Percentiles rank a stretch among this genome's conserved stretches.
phyloP scores from a whole-genome alignment of 1,139 yeast genomes.

The Hansenula anomala region DNA sequence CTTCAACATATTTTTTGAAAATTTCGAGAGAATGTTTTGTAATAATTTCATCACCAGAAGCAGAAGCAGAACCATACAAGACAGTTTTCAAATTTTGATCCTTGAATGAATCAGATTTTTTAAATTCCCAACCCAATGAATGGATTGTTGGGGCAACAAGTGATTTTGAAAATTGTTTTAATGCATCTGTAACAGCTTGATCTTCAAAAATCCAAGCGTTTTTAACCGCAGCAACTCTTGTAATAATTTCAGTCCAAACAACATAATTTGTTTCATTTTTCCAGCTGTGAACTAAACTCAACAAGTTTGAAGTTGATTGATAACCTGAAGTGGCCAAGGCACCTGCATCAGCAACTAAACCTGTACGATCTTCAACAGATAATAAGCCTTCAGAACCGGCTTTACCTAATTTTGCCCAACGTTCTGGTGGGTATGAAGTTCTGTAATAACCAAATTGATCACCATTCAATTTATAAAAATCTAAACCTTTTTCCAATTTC shows the following conservation, averaged over 20 bases:
- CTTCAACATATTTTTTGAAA: slow-evolving; percentile 56
- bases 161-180: slow-evolving; percentile 54
- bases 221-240: slow-evolving; percentile 49
- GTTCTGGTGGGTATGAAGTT: slow-evolving; percentile 68
- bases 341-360: slow-evolving; percentile 78
- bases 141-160: slow-evolving; percentile 57
- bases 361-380: slow-evolving; percentile 80
- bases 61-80: slow-evolving; percentile 66
- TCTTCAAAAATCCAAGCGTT: slow-evolving; percentile 72
- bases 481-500: slow-evolving; percentile 37
- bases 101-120: slow-evolving; percentile 58
- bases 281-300: slow-evolving; percentile 66
- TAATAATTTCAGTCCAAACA: slow-evolving; percentile 72
- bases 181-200: slow-evolving; percentile 46
- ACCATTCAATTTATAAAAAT: slow-evolving; percentile 74
- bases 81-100: slow-evolving; percentile 71
- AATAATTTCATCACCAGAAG: slow-evolving; percentile 51
- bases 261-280: slow-evolving; percentile 62
- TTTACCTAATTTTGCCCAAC: slow-evolving; percentile 69
- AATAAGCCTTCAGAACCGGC: slow-evolving; percentile 64
- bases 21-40: slow-evolving; percentile 48
- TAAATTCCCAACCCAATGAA: slow-evolving; percentile 66
- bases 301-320: slow-evolving; percentile 60
- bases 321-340: slow-evolving; percentile 72
- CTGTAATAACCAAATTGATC: slow-evolving; percentile 83